Conservation (phyloP, 306 rosid genomes). For the Rosa persica region DNA sequence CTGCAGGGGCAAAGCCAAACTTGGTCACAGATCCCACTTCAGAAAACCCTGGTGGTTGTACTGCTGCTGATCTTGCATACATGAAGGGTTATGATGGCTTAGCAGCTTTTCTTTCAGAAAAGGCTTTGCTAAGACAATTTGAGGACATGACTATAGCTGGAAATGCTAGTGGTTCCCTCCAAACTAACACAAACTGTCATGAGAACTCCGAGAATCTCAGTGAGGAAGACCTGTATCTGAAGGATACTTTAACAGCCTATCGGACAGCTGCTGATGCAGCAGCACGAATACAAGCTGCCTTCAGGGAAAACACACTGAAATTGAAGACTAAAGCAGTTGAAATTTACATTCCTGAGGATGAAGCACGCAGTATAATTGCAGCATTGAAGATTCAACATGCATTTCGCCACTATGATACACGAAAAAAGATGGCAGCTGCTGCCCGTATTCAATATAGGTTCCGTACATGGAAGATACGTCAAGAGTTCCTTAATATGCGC, state of each 20-base stretch:
- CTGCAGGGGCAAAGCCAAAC: constrained; percentile 87
- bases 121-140: constrained; percentile 77
- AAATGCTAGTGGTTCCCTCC: constrained; percentile 75
- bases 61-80: constrained; percentile 80
- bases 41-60: constrained; percentile 69
- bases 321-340: constrained; percentile 47
- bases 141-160: constrained; percentile 84
- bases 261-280: constrained; percentile 95
- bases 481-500: constrained; percentile 72
- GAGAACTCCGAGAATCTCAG: constrained; percentile 50
- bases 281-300: constrained; percentile 83
- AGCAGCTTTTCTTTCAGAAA: constrained; percentile 93
- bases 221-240: constrained; percentile 71
- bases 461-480: constrained; percentile 87
- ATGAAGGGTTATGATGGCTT: constrained; percentile 70
- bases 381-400: constrained; percentile 99
- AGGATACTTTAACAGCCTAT: constrained; percentile 79
- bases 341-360: constrained; percentile 58
- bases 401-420: constrained; percentile 62
- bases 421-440: constrained; percentile 69
- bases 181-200: constrained; percentile 39
- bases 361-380: constrained; percentile 79
- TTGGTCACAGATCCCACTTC: constrained; percentile 90
- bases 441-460: constrained; percentile 78
- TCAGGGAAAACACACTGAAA: constrained; percentile 74